A percentile compares a stretch with the other conserved stretches of the same genome.
phyloP scores from a whole-genome alignment of 345 rosid species.

The Cardiospermum halicacabum region DNA sequence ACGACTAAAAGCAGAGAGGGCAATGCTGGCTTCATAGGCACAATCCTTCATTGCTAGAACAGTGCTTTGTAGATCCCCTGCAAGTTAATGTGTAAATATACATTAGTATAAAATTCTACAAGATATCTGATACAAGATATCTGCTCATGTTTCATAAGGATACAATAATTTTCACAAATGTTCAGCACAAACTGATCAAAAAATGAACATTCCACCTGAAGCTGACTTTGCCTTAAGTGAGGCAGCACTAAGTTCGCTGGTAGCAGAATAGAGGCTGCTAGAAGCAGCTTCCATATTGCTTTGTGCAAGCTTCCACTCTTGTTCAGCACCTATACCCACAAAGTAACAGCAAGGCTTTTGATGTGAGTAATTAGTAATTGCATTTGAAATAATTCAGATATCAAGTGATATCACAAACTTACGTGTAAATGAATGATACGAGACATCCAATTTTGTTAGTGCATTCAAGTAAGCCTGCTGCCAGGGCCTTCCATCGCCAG shows the following conservation, averaged over 20 bases:
- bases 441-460: constrained; percentile 59
- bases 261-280: constrained; percentile 59
- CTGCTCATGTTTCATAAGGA: constrained; percentile 14
- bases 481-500: constrained; percentile 62
- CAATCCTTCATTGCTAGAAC: constrained; percentile 86
- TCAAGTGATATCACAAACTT: constrained; percentile 29
- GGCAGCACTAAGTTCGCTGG: constrained; percentile 65
- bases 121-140: no score
- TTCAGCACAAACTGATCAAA: constrained; percentile 8
- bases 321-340: constrained; percentile 52
- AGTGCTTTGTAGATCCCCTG: constrained; percentile 75
- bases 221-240: constrained; percentile 80
- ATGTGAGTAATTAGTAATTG: background rate
- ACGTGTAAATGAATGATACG: constrained; percentile 80
- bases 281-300: constrained; percentile 83
- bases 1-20: constrained; percentile 65
- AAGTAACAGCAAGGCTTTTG: constrained; percentile 15
- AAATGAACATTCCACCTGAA: constrained; percentile 53
- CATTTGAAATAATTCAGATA: constrained; percentile 18
- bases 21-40: constrained; percentile 77
- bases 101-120: constrained; percentile 4
- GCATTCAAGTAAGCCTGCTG: constrained; percentile 69
- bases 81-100: background rate
- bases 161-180: background rate
- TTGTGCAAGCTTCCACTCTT: constrained; percentile 82